Base-by-base conservation (phyloP, 176 grass and related monocot genomes). In the Carex kokanica region DNA sequence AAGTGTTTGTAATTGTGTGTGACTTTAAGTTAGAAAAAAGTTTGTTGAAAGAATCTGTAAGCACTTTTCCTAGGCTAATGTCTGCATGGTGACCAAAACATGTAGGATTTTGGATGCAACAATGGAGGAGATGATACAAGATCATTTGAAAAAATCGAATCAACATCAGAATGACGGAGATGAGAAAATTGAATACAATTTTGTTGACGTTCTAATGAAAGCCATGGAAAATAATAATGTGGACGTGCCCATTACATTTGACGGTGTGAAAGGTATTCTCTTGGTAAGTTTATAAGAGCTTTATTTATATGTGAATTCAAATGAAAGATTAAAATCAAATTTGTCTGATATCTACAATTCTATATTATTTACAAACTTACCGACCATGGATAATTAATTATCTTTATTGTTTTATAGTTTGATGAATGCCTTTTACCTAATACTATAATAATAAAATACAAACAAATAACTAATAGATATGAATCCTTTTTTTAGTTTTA, bases 241-340 rank as follows among this genome's bases (percentile, higher is more conserved):
- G 0, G 88, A 90, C 0, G 85, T 80, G 20, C 45, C 63, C 0
- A 63, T 88, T 4, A 88, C 24, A 36, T 58, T 83, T 77, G 78
- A 77, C 43, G 71, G 21, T 12, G 67, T 88, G 17, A 88, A 88
- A 77, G 86, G 47, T 24, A n/a, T 88, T 83, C 80, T 84, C 23
- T 12, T 84, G 32, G 79, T 87, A 29, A 80, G 73, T 79, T 81
- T 36, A 51, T 68, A 14, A 60, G 18, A 40, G 7, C 60, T 43
- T 40, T 25, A 51, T 63, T 60, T 16, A 18, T n/a, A 24, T 15
- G 4, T 34, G 23, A 56, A 34, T 34, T 18, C 24, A 63, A 38
- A 24, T 16, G 29, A 45, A n/a, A 64, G 5, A 8, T 64, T 1
- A 56, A 2, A 77, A 40, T 40, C 0, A 40, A 40, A 34, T 34